A percentile compares a stretch with the other conserved stretches of the same genome.
Conservation (phyloP, 2,329 filamentous ascomycete species). For the Penicillium sp. region DNA sequence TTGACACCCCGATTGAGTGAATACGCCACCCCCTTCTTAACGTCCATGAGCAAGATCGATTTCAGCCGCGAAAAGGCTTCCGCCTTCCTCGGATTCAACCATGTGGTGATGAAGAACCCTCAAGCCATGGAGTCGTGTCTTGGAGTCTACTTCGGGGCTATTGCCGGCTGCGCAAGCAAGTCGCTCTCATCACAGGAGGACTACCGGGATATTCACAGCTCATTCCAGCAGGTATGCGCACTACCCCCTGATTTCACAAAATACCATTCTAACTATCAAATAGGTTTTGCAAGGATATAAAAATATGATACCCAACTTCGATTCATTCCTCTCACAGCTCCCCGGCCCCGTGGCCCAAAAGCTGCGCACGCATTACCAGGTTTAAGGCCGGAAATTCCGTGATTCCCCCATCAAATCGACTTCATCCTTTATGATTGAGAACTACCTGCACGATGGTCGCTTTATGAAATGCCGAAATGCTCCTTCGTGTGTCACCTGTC, state of each 20-base stretch:
- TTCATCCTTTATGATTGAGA: background rate
- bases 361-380: slow-evolving; percentile 44
- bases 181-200: slow-evolving; percentile 61
- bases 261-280: background rate
- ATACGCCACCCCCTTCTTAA: slow-evolving; percentile 81
- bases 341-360: slow-evolving; percentile 41
- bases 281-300: slow-evolving; percentile 50
- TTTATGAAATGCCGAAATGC: slow-evolving; percentile 1
- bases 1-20: slow-evolving; percentile 76
- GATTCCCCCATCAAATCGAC: background rate
- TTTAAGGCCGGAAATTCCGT: slow-evolving; percentile 28
- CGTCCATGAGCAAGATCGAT: slow-evolving; percentile 78
- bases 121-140: slow-evolving; percentile 88
- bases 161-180: slow-evolving; percentile 69
- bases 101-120: slow-evolving; percentile 81
- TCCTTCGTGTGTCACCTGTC: background rate
- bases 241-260: background rate
- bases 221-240: slow-evolving; percentile 72
- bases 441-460: background rate
- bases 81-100: slow-evolving; percentile 86
- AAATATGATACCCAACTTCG: slow-evolving; percentile 50
- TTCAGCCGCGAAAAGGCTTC: slow-evolving; percentile 93
- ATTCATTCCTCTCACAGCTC: slow-evolving; percentile 47
- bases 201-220: slow-evolving; percentile 61
- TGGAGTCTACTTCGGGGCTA: slow-evolving; percentile 77